Conservation (phyloP, 208 protist genomes). For the Porcisia hertigi region DNA sequence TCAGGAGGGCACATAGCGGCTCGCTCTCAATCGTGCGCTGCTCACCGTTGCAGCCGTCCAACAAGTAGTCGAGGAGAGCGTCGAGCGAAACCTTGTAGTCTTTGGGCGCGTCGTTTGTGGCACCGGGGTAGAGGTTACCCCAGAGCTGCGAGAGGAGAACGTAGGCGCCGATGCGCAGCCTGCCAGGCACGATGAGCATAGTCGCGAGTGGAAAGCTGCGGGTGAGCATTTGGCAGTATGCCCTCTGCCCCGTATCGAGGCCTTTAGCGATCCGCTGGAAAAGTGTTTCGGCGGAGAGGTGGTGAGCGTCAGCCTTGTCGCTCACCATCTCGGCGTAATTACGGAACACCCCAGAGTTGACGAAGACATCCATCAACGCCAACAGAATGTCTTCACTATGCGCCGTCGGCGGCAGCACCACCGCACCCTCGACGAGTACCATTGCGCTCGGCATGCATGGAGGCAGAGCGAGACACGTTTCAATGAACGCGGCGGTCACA, state of each 20-base stretch:
- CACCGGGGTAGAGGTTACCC: slow-evolving; percentile 16
- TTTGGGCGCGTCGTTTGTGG: slow-evolving; percentile 9
- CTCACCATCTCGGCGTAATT: slow-evolving; percentile 32
- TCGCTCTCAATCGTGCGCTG: slow-evolving; percentile 7
- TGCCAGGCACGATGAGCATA: slow-evolving; percentile 38
- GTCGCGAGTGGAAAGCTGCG: slow-evolving; percentile 42
- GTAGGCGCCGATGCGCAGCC: slow-evolving; percentile 48
- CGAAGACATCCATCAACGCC: slow-evolving; percentile 51
- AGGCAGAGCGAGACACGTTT: slow-evolving; percentile 57
- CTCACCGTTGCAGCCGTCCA: slow-evolving; percentile 21
- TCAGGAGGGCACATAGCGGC: slow-evolving; percentile 10
- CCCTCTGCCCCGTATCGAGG: slow-evolving; percentile 28
- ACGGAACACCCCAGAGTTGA: slow-evolving; percentile 40
- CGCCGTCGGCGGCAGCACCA: slow-evolving; percentile 40
- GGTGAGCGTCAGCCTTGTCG: neutral
- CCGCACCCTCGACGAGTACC: slow-evolving; percentile 47
- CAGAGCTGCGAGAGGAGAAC: slow-evolving; percentile 33
- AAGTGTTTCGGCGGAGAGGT: slow-evolving; percentile 8
- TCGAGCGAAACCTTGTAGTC: slow-evolving; percentile 24
- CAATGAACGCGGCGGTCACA: slow-evolving; percentile 57
- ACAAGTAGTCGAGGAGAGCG: slow-evolving; percentile 27
- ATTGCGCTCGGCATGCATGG: slow-evolving; percentile 57
- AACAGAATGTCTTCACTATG: slow-evolving; percentile 41
- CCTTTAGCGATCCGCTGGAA: slow-evolving; percentile 19
- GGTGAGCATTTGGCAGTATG: slow-evolving; percentile 53